phyloP scores from a whole-genome alignment of 2,329 filamentous ascomycete genomes.

The Aspergillus hortae region DNA sequence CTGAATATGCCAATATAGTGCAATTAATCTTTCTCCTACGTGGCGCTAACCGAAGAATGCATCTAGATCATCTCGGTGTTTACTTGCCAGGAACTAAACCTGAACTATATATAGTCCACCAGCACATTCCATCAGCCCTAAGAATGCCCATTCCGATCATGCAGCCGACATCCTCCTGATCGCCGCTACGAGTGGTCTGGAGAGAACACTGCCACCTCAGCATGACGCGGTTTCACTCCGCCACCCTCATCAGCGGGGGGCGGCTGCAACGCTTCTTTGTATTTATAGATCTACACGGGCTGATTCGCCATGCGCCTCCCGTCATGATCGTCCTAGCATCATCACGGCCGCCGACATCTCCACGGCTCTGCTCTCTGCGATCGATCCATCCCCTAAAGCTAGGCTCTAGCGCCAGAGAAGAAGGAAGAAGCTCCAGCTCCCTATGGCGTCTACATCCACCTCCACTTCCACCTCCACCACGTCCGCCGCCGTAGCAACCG shows the following conservation, averaged over 20 bases:
- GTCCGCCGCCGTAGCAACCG: neutral
- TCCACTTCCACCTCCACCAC: neutral
- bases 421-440: too few species aligned
- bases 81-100: too few species aligned
- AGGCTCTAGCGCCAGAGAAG: neutral
- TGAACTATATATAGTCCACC: too few species aligned
- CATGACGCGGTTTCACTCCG: conserved; percentile 4
- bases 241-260: neutral
- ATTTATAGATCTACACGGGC: neutral
- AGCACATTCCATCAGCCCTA: too few species aligned
- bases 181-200: too few species aligned
- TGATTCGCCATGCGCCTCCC: neutral
- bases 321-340: neutral
- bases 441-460: conserved; percentile 2
- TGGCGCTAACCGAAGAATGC: too few species aligned
- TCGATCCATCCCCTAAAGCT: neutral
- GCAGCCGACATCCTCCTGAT: too few species aligned
- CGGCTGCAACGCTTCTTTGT: neutral
- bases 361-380: neutral
- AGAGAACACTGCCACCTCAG: neutral
- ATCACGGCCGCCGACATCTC: neutral
- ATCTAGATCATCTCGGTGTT: too few species aligned
- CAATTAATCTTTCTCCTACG: too few species aligned
- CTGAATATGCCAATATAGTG: too few species aligned
- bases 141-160: too few species aligned